Evolutionary conservation across 2,329 filamentous ascomycete genomes (phyloP).

Genomic region (Penicillium polonicum): DNA sequence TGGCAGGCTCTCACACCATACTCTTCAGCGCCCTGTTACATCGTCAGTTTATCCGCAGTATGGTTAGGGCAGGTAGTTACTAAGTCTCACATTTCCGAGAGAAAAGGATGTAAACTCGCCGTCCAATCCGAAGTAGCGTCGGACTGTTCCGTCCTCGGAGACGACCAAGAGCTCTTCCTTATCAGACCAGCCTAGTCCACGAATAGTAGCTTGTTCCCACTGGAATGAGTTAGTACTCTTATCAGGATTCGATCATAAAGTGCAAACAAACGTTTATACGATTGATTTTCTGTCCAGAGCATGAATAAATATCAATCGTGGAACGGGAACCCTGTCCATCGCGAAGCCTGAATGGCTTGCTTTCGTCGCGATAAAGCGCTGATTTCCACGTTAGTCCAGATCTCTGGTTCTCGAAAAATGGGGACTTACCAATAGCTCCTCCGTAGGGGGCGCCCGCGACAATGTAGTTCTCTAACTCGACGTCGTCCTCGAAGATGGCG

Average conservation of each 20-base stretch:
- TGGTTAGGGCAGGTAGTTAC: too few species aligned
- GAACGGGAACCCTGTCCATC: slow-evolving; percentile 71
- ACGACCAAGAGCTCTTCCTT: slow-evolving; percentile 89
- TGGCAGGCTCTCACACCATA: slow-evolving; percentile 83
- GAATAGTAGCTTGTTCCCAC: slow-evolving; percentile 88
- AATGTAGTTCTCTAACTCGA: slow-evolving; percentile 93
- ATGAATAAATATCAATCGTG: slow-evolving; percentile 91
- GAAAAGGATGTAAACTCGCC: slow-evolving; percentile 94
- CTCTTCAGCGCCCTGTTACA: slow-evolving; percentile 70
- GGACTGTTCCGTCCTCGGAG: slow-evolving; percentile 82
- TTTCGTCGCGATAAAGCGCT: slow-evolving; percentile 85
- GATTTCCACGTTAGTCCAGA: neutral
- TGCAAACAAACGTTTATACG: slow-evolving; percentile 60
- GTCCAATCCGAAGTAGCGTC: slow-evolving; percentile 88
- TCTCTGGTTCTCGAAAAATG: neutral
- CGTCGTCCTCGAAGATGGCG: slow-evolving; percentile 84
- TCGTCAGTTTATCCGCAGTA: slow-evolving; percentile 14
- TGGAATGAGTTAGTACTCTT: slow-evolving; percentile 32
- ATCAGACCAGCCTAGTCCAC: slow-evolving; percentile 92
- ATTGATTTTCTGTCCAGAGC: slow-evolving; percentile 81
- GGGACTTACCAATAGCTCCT: slow-evolving; percentile 77
- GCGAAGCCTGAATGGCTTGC: slow-evolving; percentile 76
- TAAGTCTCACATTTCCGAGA: slow-evolving; percentile 64
- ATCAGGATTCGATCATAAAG: neutral
- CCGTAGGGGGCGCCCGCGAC: slow-evolving; percentile 89